Conservation (phyloP, 116 monocot genomes). For the Phalaenopsis hybrid region DNA sequence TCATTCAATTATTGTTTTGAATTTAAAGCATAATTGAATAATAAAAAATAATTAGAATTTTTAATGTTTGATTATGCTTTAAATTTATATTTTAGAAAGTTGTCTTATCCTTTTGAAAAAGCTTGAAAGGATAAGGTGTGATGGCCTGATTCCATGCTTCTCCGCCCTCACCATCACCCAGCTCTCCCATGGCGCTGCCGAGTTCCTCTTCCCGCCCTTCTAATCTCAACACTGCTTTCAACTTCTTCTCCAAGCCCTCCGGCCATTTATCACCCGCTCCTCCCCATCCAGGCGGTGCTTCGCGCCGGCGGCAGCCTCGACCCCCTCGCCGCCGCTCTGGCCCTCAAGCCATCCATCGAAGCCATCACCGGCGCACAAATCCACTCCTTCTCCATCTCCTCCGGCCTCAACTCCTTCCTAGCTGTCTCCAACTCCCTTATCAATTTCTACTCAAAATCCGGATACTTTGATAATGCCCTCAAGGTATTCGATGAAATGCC, state of each 20-base stretch:
- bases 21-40: too few relatives aligned
- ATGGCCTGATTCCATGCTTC: background rate
- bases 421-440: conserved; percentile 64
- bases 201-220: conserved; percentile 2
- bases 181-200: background rate
- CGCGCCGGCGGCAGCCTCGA: conserved; percentile 9
- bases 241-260: background rate
- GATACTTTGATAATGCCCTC: conserved; percentile 26
- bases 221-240: conserved; percentile 33
- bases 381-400: conserved; percentile 37
- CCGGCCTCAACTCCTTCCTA: conserved; percentile 32
- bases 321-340: conserved; percentile 20
- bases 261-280: conserved; percentile 8
- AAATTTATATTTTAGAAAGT: too few relatives aligned
- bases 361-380: conserved; percentile 20
- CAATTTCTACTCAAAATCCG: conserved; percentile 54
- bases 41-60: too few relatives aligned
- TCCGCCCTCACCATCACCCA: background rate
- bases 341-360: conserved; percentile 22
- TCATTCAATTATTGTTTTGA: too few relatives aligned
- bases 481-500: conserved; percentile 27
- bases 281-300: conserved; percentile 8
- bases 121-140: background rate
- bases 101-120: too few relatives aligned
- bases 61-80: too few relatives aligned